These are phyloP conservation scores for Viola pubescens DNA, from an alignment of 441 rosid species.

Conservation along the genomic window DNA sequence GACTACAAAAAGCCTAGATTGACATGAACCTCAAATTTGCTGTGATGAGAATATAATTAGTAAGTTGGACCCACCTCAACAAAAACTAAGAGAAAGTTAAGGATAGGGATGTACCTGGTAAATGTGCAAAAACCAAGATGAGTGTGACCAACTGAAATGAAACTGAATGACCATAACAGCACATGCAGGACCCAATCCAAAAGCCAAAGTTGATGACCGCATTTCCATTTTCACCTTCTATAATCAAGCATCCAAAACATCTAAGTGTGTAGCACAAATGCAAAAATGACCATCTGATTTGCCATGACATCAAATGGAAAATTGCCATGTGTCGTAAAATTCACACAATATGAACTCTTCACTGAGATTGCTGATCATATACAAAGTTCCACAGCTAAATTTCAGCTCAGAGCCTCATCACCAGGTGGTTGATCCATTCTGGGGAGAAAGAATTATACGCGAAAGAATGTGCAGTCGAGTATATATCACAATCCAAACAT, in stretches of 20 bases:
- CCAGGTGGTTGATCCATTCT: too few species aligned
- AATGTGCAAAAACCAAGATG: slow-evolving; percentile 18
- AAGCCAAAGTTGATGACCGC: slow-evolving; percentile 36
- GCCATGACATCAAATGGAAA: too few species aligned
- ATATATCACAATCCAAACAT: too few species aligned
- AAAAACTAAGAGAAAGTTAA: slow-evolving; percentile 12
- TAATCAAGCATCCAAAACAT: too few species aligned
- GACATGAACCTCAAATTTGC: slow-evolving; percentile 15
- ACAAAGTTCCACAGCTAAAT: too few species aligned
- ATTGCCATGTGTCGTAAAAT: slow-evolving; percentile 1
- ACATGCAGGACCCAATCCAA: slow-evolving; percentile 26
- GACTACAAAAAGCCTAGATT: slow-evolving; percentile 20
- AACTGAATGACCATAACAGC: slow-evolving; percentile 32
- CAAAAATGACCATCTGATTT: too few species aligned
- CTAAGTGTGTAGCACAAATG: too few species aligned
- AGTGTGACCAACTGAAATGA: slow-evolving; percentile 33
- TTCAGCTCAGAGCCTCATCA: too few species aligned
- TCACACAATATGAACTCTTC: background rate
- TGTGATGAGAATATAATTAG: slow-evolving; percentile 9
- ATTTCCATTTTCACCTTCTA: slow-evolving; percentile 8
- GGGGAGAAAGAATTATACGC: too few species aligned
- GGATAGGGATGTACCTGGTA: slow-evolving; percentile 29
- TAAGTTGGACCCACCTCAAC: slow-evolving; percentile 22
- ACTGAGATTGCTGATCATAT: too few species aligned
- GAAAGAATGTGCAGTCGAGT: too few species aligned